A percentile compares a stretch with the other conserved stretches of the same genome.
Evolutionary conservation across 2,329 filamentous ascomycete species (phyloP).

Genomic region (Fusarium verticillioides): DNA sequence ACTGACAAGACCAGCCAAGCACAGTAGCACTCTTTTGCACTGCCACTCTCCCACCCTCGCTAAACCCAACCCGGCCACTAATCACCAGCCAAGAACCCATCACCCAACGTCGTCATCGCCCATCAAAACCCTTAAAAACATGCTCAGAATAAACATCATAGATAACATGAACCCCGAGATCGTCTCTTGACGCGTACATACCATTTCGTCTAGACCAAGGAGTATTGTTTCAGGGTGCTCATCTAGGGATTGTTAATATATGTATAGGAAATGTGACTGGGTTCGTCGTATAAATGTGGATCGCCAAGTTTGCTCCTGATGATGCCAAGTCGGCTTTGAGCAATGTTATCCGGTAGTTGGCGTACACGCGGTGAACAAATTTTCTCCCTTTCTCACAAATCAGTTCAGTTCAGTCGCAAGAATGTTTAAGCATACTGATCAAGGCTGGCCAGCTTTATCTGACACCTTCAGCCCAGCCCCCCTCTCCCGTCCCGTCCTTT

Average conservation of each 20-base stretch:
- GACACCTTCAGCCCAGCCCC: not conserved
- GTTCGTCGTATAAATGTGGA: constrained; percentile 23
- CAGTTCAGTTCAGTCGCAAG: not conserved
- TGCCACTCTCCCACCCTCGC: constrained; percentile 8
- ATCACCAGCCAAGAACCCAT: not conserved
- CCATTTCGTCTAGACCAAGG: not conserved
- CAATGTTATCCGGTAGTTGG: constrained; percentile 17
- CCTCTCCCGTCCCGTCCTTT: not conserved
- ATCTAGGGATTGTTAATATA: not conserved
- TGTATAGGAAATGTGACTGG: not conserved
- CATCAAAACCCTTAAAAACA: not conserved
- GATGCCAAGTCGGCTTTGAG: constrained; percentile 19
- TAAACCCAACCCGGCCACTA: constrained; percentile 10
- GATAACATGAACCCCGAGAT: not conserved
- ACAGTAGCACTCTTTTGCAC: constrained; percentile 10
- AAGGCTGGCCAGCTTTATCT: not conserved
- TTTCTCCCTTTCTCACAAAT: not conserved
- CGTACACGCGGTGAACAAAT: constrained; percentile 7
- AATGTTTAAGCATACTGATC: not conserved
- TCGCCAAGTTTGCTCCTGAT: constrained; percentile 10
- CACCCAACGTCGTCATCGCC: not conserved
- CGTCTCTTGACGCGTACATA: not conserved
- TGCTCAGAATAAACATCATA: not conserved
- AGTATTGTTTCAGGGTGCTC: not conserved
- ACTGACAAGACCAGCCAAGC: constrained; percentile 5